Percentiles rank a stretch among this genome's conserved stretches.
These are phyloP conservation scores for Eremochloa ophiuroides DNA, from an alignment of 176 grass and related monocot species.

Conservation along the genomic window DNA sequence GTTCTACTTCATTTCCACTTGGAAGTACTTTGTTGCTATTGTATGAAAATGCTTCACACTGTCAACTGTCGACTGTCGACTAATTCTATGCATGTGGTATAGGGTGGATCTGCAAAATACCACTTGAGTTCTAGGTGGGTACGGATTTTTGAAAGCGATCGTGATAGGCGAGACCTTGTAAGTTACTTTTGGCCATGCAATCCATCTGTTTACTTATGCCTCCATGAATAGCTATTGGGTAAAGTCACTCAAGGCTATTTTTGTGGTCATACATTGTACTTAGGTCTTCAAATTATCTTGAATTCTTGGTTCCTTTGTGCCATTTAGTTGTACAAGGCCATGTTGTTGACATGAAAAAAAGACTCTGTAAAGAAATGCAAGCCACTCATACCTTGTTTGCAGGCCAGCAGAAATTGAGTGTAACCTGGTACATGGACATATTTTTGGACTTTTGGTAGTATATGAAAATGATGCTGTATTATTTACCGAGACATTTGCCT, in stretches of 20 bases:
- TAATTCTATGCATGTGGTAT: conserved; percentile 28
- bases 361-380: neutral
- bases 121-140: conserved; percentile 92
- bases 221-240: neutral
- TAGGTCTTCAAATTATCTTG: conserved; percentile 14
- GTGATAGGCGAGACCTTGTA: conserved; percentile 98
- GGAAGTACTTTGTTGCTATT: conserved; percentile 9
- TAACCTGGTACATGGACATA: conserved; percentile 4
- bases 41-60: neutral
- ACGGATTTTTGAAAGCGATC: conserved; percentile 88
- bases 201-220: neutral
- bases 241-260: neutral
- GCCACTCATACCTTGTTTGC: neutral
- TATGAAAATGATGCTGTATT: neutral
- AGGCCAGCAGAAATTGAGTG: neutral
- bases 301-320: neutral
- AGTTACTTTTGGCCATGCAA: conserved; percentile 35
- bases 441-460: neutral
- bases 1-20: conserved; percentile 13
- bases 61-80: neutral
- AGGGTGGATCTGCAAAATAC: conserved; percentile 94
- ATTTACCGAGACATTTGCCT: neutral
- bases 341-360: neutral
- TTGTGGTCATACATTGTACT: neutral
- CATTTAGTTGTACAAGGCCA: neutral